A percentile compares a stretch with the other conserved stretches of the same genome.
Conservation (phyloP, 78 protist species). For the Bigelowiella natans region DNA sequence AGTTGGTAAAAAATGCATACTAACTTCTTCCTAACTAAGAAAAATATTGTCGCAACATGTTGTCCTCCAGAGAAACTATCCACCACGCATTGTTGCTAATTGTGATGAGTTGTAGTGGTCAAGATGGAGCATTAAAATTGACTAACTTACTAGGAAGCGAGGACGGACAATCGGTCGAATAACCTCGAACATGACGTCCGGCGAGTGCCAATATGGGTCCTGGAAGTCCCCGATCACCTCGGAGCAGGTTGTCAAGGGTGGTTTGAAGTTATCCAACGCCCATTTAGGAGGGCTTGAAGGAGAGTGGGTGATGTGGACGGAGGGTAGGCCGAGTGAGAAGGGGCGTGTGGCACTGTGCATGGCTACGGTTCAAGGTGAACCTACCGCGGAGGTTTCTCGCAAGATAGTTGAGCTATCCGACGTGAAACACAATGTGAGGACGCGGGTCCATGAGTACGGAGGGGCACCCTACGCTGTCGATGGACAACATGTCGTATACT, state of each 20-base stretch:
- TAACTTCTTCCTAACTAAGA: no score
- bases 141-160: no score
- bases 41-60: no score
- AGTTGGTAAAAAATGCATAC: no score
- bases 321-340: background rate
- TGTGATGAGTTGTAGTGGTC: no score
- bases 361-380: background rate
- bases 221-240: slow-evolving; percentile 13
- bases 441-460: slow-evolving; percentile 41
- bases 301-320: background rate
- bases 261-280: no score
- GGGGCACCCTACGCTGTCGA: background rate
- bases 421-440: slow-evolving; percentile 21
- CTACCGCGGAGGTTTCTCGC: background rate
- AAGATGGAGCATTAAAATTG: no score
- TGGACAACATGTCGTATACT: background rate
- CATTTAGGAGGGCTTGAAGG: background rate
- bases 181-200: no score
- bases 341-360: background rate
- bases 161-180: no score
- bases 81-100: no score
- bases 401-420: slow-evolving; percentile 8
- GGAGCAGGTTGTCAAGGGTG: background rate
- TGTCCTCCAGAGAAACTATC: no score
- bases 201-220: background rate